A percentile compares a stretch with the other conserved stretches of the same genome.
Conservation (phyloP, 2,329 filamentous ascomycete genomes). For the Knufia fluminis region DNA sequence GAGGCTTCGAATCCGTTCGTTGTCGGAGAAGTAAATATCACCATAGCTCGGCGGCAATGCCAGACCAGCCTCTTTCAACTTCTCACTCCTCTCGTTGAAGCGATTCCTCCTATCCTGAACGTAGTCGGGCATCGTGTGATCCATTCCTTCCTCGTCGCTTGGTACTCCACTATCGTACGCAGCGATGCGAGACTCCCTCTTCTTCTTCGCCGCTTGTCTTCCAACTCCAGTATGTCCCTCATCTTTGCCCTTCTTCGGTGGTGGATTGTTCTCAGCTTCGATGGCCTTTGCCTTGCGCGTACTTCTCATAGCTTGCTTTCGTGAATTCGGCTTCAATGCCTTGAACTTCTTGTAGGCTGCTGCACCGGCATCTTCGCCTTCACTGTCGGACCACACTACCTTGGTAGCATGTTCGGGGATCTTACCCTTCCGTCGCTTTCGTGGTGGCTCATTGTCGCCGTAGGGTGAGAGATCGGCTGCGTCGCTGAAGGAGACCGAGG, state of each 20-base stretch:
- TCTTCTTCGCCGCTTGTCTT: slow-evolving; percentile 19
- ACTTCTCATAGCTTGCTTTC: slow-evolving; percentile 42
- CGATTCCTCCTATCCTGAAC: slow-evolving; percentile 56
- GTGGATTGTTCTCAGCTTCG: slow-evolving; percentile 31
- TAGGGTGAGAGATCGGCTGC: slow-evolving; percentile 5
- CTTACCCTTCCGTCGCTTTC: slow-evolving; percentile 1
- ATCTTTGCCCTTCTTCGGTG: slow-evolving; percentile 17
- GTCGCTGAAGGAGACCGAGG: slow-evolving; percentile 5
- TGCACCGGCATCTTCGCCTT: slow-evolving; percentile 15
- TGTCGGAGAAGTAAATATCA: slow-evolving; percentile 66
- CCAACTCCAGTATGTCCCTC: slow-evolving; percentile 25
- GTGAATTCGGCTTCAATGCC: slow-evolving; percentile 46
- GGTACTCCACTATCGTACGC: slow-evolving; percentile 36
- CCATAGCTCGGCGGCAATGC: slow-evolving; percentile 69
- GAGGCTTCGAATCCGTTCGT: slow-evolving; percentile 52
- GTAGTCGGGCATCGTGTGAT: slow-evolving; percentile 61
- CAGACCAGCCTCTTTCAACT: slow-evolving; percentile 58
- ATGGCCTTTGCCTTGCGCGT: slow-evolving; percentile 41
- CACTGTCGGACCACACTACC: slow-evolving; percentile 10
- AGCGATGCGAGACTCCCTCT: slow-evolving; percentile 29
- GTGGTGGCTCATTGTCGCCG: slow-evolving; percentile 1
- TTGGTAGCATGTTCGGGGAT: background rate
- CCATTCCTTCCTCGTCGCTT: slow-evolving; percentile 47
- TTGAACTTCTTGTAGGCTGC: slow-evolving; percentile 54
- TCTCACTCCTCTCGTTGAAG: slow-evolving; percentile 56